Evolutionary conservation across 495 filamentous ascomycete genomes (phyloP), one percentile per base, ranked within the genome.

Genomic region (Aspergillus biplanus): DNA sequence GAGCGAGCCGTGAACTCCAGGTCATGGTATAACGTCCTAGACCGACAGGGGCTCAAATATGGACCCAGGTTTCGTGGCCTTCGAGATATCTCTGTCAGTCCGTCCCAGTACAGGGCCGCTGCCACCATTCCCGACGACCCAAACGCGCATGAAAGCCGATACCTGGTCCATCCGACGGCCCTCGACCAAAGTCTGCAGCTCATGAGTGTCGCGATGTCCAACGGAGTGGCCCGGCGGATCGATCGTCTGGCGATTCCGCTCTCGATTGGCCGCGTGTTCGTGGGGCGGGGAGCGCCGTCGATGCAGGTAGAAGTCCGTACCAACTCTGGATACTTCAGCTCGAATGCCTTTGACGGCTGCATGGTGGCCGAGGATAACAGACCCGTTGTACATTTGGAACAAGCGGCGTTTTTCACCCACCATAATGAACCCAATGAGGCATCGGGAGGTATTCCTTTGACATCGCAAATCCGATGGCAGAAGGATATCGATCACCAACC

Each of bases 151-250:
- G 11, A 34, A 54, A 67, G 34, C 55, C 61, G 50, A 0, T 80
- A 75, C 63, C 35, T 60, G 0, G 57, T 78, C 9, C 81, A 85
- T 52, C 80, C 82, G 0, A 69, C 71, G 4, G 63, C 66, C n/a
- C 79, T 84, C 11, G 81, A 84, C 57, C 63, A 64, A 0, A 76
- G 71, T 48, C 56, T 85, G 16, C 79, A 82, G 53, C 59, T 78
- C 4, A 31, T 73, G 15, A 67, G 68, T 7, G 67, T 74, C 4
- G 80, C 82, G 16, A 56, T 49, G 15, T 64, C 62, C 6, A 62
- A 68, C n/a, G 76, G 76, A 7, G 42, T 59, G 6, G 16, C 33
- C 5, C 52, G 53, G 11, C 52, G 33, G 7, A 33, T 49, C 15
- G 31, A 44, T 33, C 18, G 34, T 15, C 27, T 31, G 21, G 13